A percentile compares a stretch with the other conserved stretches of the same genome.
Conservation (phyloP, 352 stramenopile genomes). For the Phytophthora hibernalis region DNA sequence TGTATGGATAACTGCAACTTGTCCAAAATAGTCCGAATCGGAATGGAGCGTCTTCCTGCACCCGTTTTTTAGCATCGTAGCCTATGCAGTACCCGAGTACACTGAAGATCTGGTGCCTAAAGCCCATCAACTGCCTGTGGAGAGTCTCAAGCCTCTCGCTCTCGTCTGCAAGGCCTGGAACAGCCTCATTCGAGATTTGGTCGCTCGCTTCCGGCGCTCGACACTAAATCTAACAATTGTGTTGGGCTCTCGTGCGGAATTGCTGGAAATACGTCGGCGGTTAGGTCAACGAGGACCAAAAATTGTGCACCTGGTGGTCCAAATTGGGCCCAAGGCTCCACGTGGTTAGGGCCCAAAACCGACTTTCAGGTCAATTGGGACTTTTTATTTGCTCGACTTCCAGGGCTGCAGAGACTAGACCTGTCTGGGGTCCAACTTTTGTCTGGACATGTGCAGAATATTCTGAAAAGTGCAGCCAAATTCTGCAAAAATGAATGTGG, state of each 20-base stretch:
- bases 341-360: background rate
- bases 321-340: conserved; percentile 24
- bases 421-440: conserved; percentile 35
- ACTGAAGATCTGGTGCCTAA: conserved; percentile 13
- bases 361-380: conserved; percentile 35
- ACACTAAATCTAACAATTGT: conserved; percentile 22
- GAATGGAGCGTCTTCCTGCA: conserved; percentile 14
- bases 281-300: conserved; percentile 21
- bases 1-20: background rate
- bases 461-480: conserved; percentile 33
- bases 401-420: conserved; percentile 38
- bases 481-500: conserved; percentile 39
- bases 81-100: conserved; percentile 29
- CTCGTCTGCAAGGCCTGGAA: conserved; percentile 35
- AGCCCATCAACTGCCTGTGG: background rate
- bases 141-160: conserved; percentile 19
- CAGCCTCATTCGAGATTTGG: conserved; percentile 19
- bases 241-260: conserved; percentile 15
- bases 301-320: conserved; percentile 40
- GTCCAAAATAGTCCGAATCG: background rate
- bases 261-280: conserved; percentile 9
- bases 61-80: conserved; percentile 35
- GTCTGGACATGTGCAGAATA: conserved; percentile 28
- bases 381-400: conserved; percentile 26
- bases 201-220: conserved; percentile 2